Evolutionary conservation across 192 early-diverging fungal species (phyloP).

Genomic region (Backusella tarrabulga): DNA sequence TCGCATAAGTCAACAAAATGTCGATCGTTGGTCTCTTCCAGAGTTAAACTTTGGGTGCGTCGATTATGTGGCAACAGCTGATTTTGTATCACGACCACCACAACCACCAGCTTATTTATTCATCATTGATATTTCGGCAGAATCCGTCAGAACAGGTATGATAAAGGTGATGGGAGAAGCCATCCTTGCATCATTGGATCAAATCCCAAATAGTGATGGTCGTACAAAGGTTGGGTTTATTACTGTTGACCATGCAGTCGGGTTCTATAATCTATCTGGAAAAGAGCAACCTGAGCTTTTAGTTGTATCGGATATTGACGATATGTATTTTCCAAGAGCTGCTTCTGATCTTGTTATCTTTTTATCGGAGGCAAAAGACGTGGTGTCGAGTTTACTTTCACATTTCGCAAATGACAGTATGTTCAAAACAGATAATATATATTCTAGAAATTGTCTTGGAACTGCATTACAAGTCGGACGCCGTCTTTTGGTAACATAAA

Average conservation of each 20-base stretch:
- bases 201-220: slow-evolving; percentile 71
- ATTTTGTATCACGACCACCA: slow-evolving; percentile 90
- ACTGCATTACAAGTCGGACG: slow-evolving; percentile 67
- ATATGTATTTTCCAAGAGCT: slow-evolving; percentile 66
- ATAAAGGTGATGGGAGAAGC: slow-evolving; percentile 50
- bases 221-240: slow-evolving; percentile 77
- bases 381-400: slow-evolving; percentile 62
- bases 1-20: slow-evolving; percentile 63
- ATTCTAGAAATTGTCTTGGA: slow-evolving; percentile 54
- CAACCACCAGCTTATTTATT: slow-evolving; percentile 83
- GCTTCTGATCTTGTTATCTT: slow-evolving; percentile 76
- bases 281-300: slow-evolving; percentile 70
- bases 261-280: slow-evolving; percentile 72
- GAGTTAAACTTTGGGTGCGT: slow-evolving; percentile 88
- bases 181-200: slow-evolving; percentile 62
- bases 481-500: slow-evolving; percentile 56
- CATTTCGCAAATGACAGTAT: slow-evolving; percentile 50
- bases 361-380: slow-evolving; percentile 60
- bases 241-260: slow-evolving; percentile 72
- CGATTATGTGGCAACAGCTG: slow-evolving; percentile 90
- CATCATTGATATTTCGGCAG: slow-evolving; percentile 77
- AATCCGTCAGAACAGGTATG: slow-evolving; percentile 65
- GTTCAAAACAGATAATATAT: slow-evolving; percentile 57
- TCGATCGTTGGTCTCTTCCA: slow-evolving; percentile 80
- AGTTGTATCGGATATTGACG: slow-evolving; percentile 80